These are phyloP conservation scores for Santalum album DNA, from an alignment of 164 flowering plant species.

Conservation along the genomic window DNA sequence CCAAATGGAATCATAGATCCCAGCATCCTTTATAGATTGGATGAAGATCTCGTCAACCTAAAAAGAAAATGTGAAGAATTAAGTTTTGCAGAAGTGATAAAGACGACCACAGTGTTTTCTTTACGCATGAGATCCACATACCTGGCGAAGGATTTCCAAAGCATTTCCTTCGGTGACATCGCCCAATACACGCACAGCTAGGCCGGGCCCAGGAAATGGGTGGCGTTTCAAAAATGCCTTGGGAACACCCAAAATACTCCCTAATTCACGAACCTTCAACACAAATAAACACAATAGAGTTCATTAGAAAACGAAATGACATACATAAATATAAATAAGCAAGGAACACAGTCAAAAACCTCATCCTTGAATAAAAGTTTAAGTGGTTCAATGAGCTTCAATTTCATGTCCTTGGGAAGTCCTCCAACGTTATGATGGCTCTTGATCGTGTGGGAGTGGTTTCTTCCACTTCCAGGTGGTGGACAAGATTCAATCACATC, in stretches of 20 bases:
- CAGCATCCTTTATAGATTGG: constrained; percentile 88
- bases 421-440: constrained; percentile 99
- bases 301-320: neutral
- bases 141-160: constrained; percentile 83
- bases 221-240: constrained; percentile 80
- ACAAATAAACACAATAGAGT: neutral
- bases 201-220: constrained; percentile 99
- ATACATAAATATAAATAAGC: neutral
- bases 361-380: constrained; percentile 97
- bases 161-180: constrained; percentile 86
- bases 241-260: constrained; percentile 79
- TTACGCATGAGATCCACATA: constrained; percentile 11
- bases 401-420: constrained; percentile 95
- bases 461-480: constrained; percentile 93
- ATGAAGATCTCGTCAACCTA: constrained; percentile 98
- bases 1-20: constrained; percentile 90
- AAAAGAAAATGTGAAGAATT: neutral
- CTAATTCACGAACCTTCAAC: constrained; percentile 79
- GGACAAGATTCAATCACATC: constrained; percentile 99
- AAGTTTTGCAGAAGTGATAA: neutral
- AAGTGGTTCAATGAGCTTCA: constrained; percentile 95
- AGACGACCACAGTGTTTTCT: neutral
- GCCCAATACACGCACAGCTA: constrained; percentile 89
- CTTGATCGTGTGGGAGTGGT: constrained; percentile 94
- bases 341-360: constrained; percentile 33